These are phyloP conservation scores for Triangularia setosa DNA, from an alignment of 2,329 filamentous ascomycete species.

Conservation along the genomic window DNA sequence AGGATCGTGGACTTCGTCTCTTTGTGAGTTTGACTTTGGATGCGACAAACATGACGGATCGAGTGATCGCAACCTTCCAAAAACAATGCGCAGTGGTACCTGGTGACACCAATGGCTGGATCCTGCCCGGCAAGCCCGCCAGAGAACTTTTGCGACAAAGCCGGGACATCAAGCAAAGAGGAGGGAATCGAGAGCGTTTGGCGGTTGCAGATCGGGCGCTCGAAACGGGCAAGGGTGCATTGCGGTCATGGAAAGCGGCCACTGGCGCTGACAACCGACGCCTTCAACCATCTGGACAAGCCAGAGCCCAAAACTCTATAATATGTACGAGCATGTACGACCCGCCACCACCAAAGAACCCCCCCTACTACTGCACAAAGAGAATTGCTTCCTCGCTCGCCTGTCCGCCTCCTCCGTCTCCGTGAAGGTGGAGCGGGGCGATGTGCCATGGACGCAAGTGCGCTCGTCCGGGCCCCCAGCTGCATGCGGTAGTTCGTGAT, in stretches of 20 bases:
- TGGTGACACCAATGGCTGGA: background rate
- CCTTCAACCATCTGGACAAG: background rate
- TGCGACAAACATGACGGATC: background rate
- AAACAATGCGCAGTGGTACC: background rate
- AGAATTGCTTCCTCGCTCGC: background rate
- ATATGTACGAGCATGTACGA: background rate
- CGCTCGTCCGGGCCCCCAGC: background rate
- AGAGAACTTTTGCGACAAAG: slow-evolving; percentile 10
- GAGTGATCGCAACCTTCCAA: background rate
- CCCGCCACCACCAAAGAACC: background rate
- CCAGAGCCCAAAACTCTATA: background rate
- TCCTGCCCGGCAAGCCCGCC: background rate
- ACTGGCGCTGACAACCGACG: background rate
- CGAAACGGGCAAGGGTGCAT: slow-evolving; percentile 23
- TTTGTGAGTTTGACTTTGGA: background rate
- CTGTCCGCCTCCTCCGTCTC: background rate
- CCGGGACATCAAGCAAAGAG: slow-evolving; percentile 11
- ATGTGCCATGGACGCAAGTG: background rate
- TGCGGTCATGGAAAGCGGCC: background rate
- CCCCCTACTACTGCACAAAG: background rate
- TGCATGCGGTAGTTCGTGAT: background rate
- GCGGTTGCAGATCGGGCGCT: slow-evolving; percentile 24
- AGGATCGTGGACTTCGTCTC: background rate
- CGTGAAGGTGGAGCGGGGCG: background rate
- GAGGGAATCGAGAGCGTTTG: slow-evolving; percentile 5